Evolutionary conservation across 129 eudicot species (phyloP).

Genomic region (carrot (Daucus carota)): DH1_v3.0 NC_030387.2:13643501-13644000

Average conservation of each 20-base stretch:
- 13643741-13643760: not conserved
- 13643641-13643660: not conserved
- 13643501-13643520: not conserved
- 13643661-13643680: not conserved
- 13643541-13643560: not conserved
- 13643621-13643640: not conserved
- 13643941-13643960: not conserved
- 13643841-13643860: not conserved
- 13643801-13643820: not conserved
- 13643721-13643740: too few species aligned
- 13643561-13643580: not conserved
- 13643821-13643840: not conserved
- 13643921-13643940: not conserved
- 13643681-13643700: not conserved
- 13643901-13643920: not conserved
- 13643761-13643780: not conserved
- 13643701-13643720: not conserved
- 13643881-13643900: not conserved
- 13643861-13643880: too few species aligned
- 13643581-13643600: not conserved
- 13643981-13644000: constrained; percentile 95
- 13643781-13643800: not conserved
- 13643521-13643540: not conserved
- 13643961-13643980: constrained; percentile 44
- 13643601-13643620: too few species aligned